Base-by-base conservation (phyloP, 1,284 basidiomycete genomes). In the Fomitiporia mediterranea region DNA sequence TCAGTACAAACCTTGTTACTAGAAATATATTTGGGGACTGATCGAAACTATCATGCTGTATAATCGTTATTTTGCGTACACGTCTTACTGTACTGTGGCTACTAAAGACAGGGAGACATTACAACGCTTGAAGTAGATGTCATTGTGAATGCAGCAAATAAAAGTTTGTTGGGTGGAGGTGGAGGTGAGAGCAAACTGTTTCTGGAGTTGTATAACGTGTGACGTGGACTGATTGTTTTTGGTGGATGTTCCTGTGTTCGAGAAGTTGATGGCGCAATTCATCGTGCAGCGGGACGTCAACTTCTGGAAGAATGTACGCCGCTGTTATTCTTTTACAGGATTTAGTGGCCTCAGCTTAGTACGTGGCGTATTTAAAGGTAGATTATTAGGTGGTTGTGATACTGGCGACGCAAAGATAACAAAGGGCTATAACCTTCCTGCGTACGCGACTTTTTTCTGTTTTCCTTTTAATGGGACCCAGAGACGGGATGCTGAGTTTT, bases 131-230 rank as follows among this genome's bases (percentile, higher is more conserved):
- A 82, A 49, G 72, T 89, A 7, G 90, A 93, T 66, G 78, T 84
- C 25, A 89, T 96, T 58, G 92, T 95, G 51, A 96, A 95, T 66
- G 94, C 93, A 6, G 92, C 92, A 3, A 94, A 94, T 68, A 76
- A 75, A 51, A 81, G 79, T 40, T 73, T 96, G 23, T 74, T 90
- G 39, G 93, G 93, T 42, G 86, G 86, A 4, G 83, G 86, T 1
- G 86, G 87, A 68, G 85, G 86, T 86, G n/a, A n/a, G n/a, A n/a
- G n/a, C n/a, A n/a, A n/a, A n/a, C n/a, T n/a, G n/a, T n/a, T n/a
- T n/a, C n/a, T n/a, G n/a, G n/a, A n/a, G n/a, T n/a, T n/a, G n/a
- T n/a, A n/a, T n/a, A n/a, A n/a, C n/a, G n/a, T n/a, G n/a, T n/a
- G n/a, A n/a, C n/a, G n/a, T n/a, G n/a, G n/a, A 50, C 27, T 44